phyloP scores from a whole-genome alignment of 441 rosid species.

The Populus tomentosa region DNA sequence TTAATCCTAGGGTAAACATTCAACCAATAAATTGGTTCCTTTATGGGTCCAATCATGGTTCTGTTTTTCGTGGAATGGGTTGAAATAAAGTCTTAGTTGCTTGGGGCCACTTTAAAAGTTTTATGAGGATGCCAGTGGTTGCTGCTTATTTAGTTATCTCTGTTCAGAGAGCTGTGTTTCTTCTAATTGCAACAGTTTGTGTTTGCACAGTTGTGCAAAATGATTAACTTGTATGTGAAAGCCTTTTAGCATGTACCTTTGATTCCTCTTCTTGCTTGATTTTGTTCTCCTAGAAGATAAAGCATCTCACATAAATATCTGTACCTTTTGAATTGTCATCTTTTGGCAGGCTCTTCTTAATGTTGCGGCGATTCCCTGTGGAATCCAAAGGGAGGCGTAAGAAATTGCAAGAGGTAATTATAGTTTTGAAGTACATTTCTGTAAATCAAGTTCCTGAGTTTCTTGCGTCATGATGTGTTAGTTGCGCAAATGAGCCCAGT shows the following conservation, averaged over 20 bases:
- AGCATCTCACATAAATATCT: neutral
- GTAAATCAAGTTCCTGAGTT: neutral
- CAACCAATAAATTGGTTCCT: neutral
- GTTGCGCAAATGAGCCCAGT: neutral
- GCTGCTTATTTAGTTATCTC: neutral
- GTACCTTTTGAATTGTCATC: neutral
- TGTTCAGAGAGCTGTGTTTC: constrained; percentile 1
- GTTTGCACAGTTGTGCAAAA: neutral
- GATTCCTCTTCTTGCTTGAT: neutral
- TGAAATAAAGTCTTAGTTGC: neutral
- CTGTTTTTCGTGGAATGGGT: neutral
- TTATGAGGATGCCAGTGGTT: neutral
- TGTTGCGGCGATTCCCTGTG: constrained; percentile 90
- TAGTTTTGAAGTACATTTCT: constrained; percentile 4
- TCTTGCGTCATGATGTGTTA: neutral
- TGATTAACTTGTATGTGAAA: neutral
- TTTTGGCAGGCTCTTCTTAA: constrained; percentile 69
- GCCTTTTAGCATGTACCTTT: neutral
- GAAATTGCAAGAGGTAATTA: constrained; percentile 77
- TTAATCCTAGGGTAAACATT: neutral
- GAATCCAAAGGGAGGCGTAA: constrained; percentile 92
- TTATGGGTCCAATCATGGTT: neutral
- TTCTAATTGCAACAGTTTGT: constrained; percentile 3
- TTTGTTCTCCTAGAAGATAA: neutral
- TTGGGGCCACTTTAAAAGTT: neutral